A percentile compares a stretch with the other conserved stretches of the same genome.
phyloP scores from a whole-genome alignment of 495 filamentous ascomycete species.

The Aspergillus heteromorphus region DNA sequence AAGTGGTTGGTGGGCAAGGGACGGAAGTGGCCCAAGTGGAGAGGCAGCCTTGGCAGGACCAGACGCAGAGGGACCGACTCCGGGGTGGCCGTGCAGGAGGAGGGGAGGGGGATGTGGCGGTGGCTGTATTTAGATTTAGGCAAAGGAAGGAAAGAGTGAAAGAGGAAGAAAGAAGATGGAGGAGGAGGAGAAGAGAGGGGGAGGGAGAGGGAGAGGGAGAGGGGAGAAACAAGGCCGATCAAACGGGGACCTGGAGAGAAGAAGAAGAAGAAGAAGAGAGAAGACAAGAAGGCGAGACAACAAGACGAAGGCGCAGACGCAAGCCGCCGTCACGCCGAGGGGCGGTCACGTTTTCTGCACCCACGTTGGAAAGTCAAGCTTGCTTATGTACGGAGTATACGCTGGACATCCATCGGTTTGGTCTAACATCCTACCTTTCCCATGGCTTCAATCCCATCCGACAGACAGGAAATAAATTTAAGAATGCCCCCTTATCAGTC shows the following conservation, averaged over 20 bases:
- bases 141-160: constrained; percentile 7
- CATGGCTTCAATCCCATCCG: no score
- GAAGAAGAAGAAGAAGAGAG: neutral
- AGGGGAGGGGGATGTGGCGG: constrained; percentile 12
- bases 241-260: neutral
- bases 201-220: neutral
- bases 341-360: constrained; percentile 28
- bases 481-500: neutral
- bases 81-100: constrained; percentile 13
- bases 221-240: constrained; percentile 3
- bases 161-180: neutral
- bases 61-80: neutral
- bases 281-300: neutral
- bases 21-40: constrained; percentile 3
- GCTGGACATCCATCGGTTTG: neutral
- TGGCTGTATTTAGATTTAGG: neutral
- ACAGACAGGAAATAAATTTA: no score
- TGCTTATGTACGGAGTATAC: no score
- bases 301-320: no score
- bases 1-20: neutral
- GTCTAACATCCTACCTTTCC: no score
- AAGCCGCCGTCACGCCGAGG: neutral
- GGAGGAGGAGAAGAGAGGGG: neutral
- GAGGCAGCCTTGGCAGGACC: constrained; percentile 1
- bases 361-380: no score